These are phyloP conservation scores for Starmerella geochares DNA, from an alignment of 805 yeast species.

Conservation along the genomic window DNA sequence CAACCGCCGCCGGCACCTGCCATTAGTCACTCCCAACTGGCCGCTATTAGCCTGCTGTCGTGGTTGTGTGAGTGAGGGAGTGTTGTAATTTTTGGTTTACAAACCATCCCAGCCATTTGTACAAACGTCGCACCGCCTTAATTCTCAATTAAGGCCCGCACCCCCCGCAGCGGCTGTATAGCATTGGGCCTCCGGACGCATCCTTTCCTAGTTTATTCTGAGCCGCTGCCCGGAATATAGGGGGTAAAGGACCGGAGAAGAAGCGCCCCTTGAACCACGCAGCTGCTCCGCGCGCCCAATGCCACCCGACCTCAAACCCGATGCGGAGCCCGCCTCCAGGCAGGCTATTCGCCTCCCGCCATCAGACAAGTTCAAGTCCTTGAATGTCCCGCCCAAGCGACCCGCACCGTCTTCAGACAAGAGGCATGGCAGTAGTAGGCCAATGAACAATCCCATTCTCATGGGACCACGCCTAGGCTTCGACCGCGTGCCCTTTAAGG, in stretches of 20 bases:
- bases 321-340: not conserved
- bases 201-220: not conserved
- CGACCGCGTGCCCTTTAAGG: not conserved
- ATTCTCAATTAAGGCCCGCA: not conserved
- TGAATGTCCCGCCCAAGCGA: not conserved
- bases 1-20: not conserved
- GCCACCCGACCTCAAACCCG: not conserved
- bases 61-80: too few relatives aligned
- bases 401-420: not conserved
- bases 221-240: too few relatives aligned
- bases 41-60: not conserved
- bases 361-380: not conserved
- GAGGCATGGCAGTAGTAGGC: not conserved
- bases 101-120: too few relatives aligned
- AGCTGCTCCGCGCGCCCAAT: too few relatives aligned
- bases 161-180: not conserved
- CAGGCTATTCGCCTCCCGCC: not conserved
- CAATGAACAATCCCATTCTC: not conserved
- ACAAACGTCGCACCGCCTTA: too few relatives aligned
- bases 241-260: not conserved
- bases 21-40: constrained; percentile 1
- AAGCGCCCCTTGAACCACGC: too few relatives aligned
- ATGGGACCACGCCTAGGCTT: not conserved
- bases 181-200: not conserved
- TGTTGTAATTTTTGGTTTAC: too few relatives aligned